A percentile compares a stretch with the other conserved stretches of the same genome.
Conservation (phyloP, 768 basidiomycete genomes). For the Leccinum rimulosum region DNA sequence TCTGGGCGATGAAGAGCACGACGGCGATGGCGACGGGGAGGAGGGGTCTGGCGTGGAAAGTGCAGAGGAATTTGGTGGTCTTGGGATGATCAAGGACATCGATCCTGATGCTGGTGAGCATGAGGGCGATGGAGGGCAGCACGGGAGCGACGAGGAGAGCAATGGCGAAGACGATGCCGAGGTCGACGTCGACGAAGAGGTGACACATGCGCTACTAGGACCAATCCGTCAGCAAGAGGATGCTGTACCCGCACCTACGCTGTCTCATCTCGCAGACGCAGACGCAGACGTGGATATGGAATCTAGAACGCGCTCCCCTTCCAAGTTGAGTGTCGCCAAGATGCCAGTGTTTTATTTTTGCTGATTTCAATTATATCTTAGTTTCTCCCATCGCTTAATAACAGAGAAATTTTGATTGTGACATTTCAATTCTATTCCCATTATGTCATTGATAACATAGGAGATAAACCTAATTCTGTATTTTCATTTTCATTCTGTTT, state of each 20-base stretch:
- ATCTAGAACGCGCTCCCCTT: conserved; percentile 6
- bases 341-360: too few species aligned
- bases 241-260: neutral
- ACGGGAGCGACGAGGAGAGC: conserved; percentile 40
- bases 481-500: too few species aligned
- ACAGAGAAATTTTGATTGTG: too few species aligned
- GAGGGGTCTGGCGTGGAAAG: conserved; percentile 26
- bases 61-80: conserved; percentile 40
- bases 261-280: neutral
- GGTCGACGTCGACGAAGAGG: conserved; percentile 32
- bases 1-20: conserved; percentile 22
- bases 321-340: too few species aligned
- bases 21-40: conserved; percentile 21
- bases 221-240: conserved; percentile 4
- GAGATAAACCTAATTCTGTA: too few species aligned
- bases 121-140: conserved; percentile 19
- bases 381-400: too few species aligned
- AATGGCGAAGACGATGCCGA: conserved; percentile 34
- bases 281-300: conserved; percentile 5
- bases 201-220: conserved; percentile 30
- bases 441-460: too few species aligned
- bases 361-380: too few species aligned
- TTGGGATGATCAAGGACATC: conserved; percentile 15
- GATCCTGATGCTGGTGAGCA: neutral
- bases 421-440: too few species aligned